Evolutionary conservation across 371 early-diverging fungal genomes (phyloP), one percentile per base, ranked within the genome.

Genomic region (Zopfochytrium polystomum): DNA sequence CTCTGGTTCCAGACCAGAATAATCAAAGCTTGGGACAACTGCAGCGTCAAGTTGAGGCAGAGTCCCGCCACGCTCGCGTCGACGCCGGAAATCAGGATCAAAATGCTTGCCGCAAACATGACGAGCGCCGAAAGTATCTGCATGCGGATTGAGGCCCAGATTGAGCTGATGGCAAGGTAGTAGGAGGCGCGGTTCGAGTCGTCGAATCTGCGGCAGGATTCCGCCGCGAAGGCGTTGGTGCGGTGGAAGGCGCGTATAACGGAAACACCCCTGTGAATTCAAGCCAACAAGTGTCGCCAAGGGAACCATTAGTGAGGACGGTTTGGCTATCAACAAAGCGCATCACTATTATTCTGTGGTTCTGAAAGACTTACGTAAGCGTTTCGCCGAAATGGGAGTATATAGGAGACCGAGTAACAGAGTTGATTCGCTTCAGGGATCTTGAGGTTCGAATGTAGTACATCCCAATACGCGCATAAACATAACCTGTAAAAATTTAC

Each of bases 111-210:
- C 58, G 79, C 75, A 71, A 88, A 85, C 5, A 88, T 70, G 33
- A 93, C 81, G 38, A 85, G 58, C 2, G 88, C 80, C n/a, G 85
- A 82, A 9, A 86, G 63, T 0, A 81, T 32, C 44, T 91, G 90
- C 5, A 87, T 82, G 45, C 93, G 87, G 42, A 85, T 66, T 47
- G 84, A 83, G 29, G 93, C 73, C 95, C 94, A 93, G 45, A 88
- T 86, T 73, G 91, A 90, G 51, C 84, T 79, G 9, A 85, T 83
- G 86, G 87, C 88, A 1, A 90, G 74, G 67, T 83, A 83, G 50
- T 86, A 85, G 71, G 83, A 89, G 4, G 93, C 87, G 15, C 93
- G 82, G 69, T 86, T 85, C 70, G 88, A n/a, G n/a, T n/a, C n/a
- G 47, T 77, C 69, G 23, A 89, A 67, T 2, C 76, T 54, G 6